phyloP scores from a whole-genome alignment of 176 grass and related monocot genomes.

The Phoenix dactylifera region DNA sequence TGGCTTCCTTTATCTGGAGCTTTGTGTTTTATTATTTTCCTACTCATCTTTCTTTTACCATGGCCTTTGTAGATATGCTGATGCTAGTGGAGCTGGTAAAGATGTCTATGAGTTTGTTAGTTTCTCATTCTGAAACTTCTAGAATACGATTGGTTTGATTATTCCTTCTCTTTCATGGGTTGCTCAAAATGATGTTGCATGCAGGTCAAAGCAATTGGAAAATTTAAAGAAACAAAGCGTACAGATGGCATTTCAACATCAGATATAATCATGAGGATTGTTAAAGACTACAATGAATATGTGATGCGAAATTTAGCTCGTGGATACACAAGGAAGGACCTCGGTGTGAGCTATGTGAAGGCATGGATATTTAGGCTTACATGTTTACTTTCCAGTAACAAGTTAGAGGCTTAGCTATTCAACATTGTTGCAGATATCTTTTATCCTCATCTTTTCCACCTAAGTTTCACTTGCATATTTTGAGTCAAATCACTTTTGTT shows the following conservation, averaged over 20 bases:
- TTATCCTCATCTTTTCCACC: too few species aligned
- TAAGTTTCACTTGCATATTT: too few species aligned
- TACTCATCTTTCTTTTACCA: neutral
- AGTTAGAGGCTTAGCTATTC: too few species aligned
- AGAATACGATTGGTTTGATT: too few species aligned
- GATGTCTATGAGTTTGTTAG: conserved; percentile 27
- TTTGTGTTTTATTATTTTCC: too few species aligned
- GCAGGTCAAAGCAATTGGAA: conserved; percentile 16
- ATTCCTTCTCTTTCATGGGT: too few species aligned
- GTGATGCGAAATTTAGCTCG: conserved; percentile 18
- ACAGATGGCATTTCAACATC: conserved; percentile 22
- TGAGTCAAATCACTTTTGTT: too few species aligned
- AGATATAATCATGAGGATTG: conserved; percentile 21
- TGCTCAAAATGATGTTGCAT: neutral
- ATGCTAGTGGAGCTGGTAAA: conserved; percentile 23
- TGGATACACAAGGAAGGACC: conserved; percentile 18
- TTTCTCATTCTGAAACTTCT: neutral
- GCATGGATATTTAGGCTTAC: neutral
- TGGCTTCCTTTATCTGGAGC: too few species aligned
- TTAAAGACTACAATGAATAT: conserved; percentile 22
- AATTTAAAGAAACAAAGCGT: conserved; percentile 19
- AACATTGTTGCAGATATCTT: too few species aligned
- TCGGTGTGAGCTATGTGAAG: conserved; percentile 21
- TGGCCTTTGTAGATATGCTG: conserved; percentile 9
- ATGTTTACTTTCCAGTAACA: neutral